Conservation (phyloP, 192 early-diverging fungal species). For the Umbelopsis vinacea region DNA sequence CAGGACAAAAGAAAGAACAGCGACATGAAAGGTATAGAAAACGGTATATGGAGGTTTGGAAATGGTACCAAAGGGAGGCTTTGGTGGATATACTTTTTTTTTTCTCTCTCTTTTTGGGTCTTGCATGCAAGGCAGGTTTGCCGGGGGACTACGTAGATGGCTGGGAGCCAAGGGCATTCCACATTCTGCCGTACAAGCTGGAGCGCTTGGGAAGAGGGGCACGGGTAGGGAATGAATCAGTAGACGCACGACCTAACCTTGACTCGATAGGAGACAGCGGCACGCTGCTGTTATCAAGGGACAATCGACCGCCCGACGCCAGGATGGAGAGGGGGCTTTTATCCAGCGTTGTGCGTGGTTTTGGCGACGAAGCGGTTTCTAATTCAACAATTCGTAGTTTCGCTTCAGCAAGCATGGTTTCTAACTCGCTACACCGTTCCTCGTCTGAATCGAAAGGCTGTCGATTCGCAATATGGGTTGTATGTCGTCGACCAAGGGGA, state of each 20-base stretch:
- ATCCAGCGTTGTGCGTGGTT: neutral
- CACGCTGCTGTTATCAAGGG: neutral
- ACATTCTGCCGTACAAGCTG: conserved; percentile 31
- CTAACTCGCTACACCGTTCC: conserved; percentile 25
- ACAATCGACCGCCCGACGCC: neutral
- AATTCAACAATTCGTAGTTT: conserved; percentile 33
- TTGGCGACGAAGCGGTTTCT: conserved; percentile 15
- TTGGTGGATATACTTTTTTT: too few species aligned
- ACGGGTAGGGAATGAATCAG: conserved; percentile 1
- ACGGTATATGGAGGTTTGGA: too few species aligned
- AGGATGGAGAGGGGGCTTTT: neutral
- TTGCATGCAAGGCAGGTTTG: neutral
- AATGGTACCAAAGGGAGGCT: too few species aligned
- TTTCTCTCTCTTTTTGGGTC: too few species aligned
- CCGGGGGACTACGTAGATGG: neutral
- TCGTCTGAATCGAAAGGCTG: neutral
- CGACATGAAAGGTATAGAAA: too few species aligned
- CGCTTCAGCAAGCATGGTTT: conserved; percentile 35
- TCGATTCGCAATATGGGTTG: neutral
- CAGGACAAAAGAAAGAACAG: too few species aligned
- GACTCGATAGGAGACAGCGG: conserved; percentile 9
- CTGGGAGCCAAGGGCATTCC: conserved; percentile 21
- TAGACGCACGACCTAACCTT: conserved; percentile 10
- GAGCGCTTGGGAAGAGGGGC: conserved; percentile 23
- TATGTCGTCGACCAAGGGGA: neutral